phyloP scores from a whole-genome alignment of 768 basidiomycete species.

The Lactarius tabidus region DNA sequence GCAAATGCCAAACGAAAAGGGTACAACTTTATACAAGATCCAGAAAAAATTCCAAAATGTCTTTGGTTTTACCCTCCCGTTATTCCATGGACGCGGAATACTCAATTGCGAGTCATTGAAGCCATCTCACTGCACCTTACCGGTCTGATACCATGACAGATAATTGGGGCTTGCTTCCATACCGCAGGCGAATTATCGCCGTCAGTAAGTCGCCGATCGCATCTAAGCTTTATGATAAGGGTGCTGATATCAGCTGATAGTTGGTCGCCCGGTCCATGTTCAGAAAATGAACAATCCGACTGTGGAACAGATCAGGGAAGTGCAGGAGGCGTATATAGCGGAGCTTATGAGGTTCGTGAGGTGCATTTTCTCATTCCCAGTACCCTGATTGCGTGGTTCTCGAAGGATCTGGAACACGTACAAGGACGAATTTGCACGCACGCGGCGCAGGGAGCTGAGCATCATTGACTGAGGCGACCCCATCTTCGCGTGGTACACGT shows the following conservation, averaged over 20 bases:
- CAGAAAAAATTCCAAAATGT: conserved; percentile 89
- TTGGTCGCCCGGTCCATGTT: conserved; percentile 85
- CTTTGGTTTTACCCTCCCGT: conserved; percentile 93
- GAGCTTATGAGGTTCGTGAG: conserved; percentile 77
- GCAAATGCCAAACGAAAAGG: conserved; percentile 94
- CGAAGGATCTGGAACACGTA: conserved; percentile 94
- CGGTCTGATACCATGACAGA: conserved; percentile 46
- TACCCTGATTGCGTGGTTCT: conserved; percentile 6
- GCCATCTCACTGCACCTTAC: neutral
- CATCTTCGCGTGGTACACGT: no score
- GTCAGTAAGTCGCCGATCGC: conserved; percentile 65
- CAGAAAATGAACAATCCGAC: conserved; percentile 73
- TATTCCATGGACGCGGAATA: conserved; percentile 96
- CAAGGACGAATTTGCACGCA: conserved; percentile 89
- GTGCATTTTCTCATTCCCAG: neutral
- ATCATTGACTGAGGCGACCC: conserved; percentile 57
- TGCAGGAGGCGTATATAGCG: conserved; percentile 85
- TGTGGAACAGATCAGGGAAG: conserved; percentile 70
- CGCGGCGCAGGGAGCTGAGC: conserved; percentile 70
- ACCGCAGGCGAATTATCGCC: conserved; percentile 90
- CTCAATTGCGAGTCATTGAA: conserved; percentile 70
- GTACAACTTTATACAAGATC: conserved; percentile 78
- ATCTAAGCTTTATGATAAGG: neutral
- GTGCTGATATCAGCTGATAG: conserved; percentile 38
- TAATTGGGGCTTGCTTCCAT: conserved; percentile 93